Base-by-base conservation (phyloP, 306 rosid species). In the Cicer chorassanicum region DNA sequence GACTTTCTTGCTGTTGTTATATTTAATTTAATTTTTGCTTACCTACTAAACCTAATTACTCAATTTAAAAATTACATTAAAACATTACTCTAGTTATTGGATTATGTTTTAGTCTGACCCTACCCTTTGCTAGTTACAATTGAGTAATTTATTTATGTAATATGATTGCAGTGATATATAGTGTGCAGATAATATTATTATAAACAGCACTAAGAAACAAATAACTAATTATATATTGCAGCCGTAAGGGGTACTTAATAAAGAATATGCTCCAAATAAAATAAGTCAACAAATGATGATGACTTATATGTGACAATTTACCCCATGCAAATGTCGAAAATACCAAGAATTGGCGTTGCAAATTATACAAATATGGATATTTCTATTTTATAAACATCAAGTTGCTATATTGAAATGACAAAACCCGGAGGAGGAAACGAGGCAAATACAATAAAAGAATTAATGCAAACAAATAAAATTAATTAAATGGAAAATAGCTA, bases 191-290 rank as follows among this genome's bases (percentile, higher is more conserved):
- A 19, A 67, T 68, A 74, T 68, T 46, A 29, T 55, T 24, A 40
- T 44, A 38, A 41, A 36, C 4, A 57, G 40, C 41, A 40, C 70
- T 46, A 78, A 12, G 56, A 72, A 72, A 44, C 66, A 73, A 43
- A 65, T n/a, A 65, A 11, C 41, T 4, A 14, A 65, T 24, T 71
- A 60, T 11, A 67, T 38, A 66, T 13, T 63, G 51, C 21, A 36
- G 65, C 42, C 34, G 13, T 46, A 38, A 48, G 64, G 24, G 55
- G 43, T 60, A 64, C 75, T 42, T 76, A 34, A 45, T 13, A 45
- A 59, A 82, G 86, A 82, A 85, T 85, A 79, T 79, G 80, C 84
- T 68, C 29, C 12, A 29, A 78, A 41, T 24, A 60, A 79, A 78
- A 78, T 4, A 79, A 42, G 18, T 46, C 43, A 68, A 19, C 59